Evolutionary conservation across 768 basidiomycete species (phyloP).

Genomic region (Leccinum longicurvipes): DNA sequence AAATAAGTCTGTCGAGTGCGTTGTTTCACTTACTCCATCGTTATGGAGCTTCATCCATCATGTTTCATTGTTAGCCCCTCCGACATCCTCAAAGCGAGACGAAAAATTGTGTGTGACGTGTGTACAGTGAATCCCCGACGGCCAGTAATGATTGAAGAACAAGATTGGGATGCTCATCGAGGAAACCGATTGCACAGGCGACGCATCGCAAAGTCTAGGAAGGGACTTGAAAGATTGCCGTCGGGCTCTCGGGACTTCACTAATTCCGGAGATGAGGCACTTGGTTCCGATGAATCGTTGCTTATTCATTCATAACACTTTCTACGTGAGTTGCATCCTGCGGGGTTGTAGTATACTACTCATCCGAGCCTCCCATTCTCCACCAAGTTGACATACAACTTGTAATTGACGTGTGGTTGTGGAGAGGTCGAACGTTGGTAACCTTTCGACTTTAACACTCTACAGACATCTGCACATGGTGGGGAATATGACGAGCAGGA

Average conservation of each 20-base stretch:
- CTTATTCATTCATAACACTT: constrained; percentile 7
- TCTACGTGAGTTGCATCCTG: constrained; percentile 9
- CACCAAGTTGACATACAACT: constrained; percentile 1
- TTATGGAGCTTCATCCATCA: constrained; percentile 12
- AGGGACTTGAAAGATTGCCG: constrained; percentile 1
- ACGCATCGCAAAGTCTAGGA: constrained; percentile 34
- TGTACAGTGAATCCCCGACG: constrained; percentile 57
- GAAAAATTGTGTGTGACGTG: constrained; percentile 53
- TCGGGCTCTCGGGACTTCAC: neutral
- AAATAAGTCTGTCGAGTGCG: constrained; percentile 46
- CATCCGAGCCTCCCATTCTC: neutral
- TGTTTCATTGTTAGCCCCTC: constrained; percentile 45
- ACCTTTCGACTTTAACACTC: neutral
- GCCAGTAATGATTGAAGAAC: constrained; percentile 63
- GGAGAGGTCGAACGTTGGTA: neutral
- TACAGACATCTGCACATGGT: neutral
- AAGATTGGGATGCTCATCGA: constrained; percentile 54
- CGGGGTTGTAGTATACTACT: neutral
- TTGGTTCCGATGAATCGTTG: constrained; percentile 1
- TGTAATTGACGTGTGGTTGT: constrained; percentile 9
- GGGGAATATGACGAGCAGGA: neutral
- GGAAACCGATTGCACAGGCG: constrained; percentile 54
- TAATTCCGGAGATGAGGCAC: constrained; percentile 1
- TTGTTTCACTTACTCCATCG: constrained; percentile 4
- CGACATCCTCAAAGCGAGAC: constrained; percentile 51